Evolutionary conservation across 1,284 basidiomycete species (phyloP), one percentile per base, ranked within the genome.

Genomic region (Trichosporon coremiiforme): DNA sequence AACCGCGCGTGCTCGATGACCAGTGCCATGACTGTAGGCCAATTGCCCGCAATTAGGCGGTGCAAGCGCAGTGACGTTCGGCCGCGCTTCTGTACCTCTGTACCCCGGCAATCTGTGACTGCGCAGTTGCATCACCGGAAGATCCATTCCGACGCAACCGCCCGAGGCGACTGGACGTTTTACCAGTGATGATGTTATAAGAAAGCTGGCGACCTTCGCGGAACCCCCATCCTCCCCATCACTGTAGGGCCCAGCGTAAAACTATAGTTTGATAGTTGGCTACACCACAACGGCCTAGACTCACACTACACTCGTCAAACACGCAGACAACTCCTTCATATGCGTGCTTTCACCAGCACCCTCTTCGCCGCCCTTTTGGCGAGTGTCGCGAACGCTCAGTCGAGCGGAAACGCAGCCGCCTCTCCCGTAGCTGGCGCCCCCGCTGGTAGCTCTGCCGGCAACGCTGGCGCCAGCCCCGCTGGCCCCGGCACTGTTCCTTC

Each of bases 61-160:
- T 60, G 57, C 29, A n/a, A 31, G 31, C 13, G 57, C 29, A n/a
- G 57, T 60, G 57, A 60, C 57, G 57, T 60, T 60, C 57, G 57
- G 57, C 57, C 57, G 29, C 57, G 55, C 55, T 10, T 55, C 9
- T 33, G 33, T 33, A 33, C 8, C 22, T 29, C 29, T 9, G 25
- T 20, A 25, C 53, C 53, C 57, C 57, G 7, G 57, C 57, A 33
- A 33, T n/a, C 55, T 57, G 31, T 31, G 57, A 33, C 57, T 60
- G 57, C 57, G 57, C 57, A 60, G 31, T 60, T 33, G 57, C 29
- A 60, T 60, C 57, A 33, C 17, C 57, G 29, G 57, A 60, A 22
- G 31, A 31, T 60, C 57, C 31, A 33, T 31, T 31, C 15, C 20
- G 41, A 45, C 41, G 15, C 41, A 45, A 17, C 41, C n/a, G n/a